Percentiles rank a stretch among this genome's conserved stretches.
These are phyloP conservation scores for Coemansia sp. DNA, from an alignment of 192 early-diverging fungal genomes.

Conservation along the genomic window DNA sequence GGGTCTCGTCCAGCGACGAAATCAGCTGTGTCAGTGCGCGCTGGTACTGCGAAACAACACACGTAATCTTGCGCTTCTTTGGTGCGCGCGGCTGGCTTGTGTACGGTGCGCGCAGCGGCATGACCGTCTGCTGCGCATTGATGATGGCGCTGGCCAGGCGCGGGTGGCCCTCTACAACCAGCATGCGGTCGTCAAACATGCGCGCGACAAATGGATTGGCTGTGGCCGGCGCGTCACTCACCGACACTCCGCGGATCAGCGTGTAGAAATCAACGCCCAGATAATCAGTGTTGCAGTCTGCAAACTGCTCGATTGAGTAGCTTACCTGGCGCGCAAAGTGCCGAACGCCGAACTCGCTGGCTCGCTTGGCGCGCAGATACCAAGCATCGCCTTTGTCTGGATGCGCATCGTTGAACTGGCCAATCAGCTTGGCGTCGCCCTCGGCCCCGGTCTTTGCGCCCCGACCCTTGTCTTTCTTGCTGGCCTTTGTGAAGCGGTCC, in stretches of 20 bases:
- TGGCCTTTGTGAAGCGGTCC: conserved; percentile 61
- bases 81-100: conserved; percentile 31
- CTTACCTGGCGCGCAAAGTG: conserved; percentile 75
- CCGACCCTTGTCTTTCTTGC: conserved; percentile 47
- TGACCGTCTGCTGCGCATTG: conserved; percentile 71
- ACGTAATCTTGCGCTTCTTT: conserved; percentile 60
- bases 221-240: conserved; percentile 52
- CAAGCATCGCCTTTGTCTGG: conserved; percentile 26
- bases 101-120: conserved; percentile 65
- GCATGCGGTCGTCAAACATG: conserved; percentile 69
- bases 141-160: conserved; percentile 74
- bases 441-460: conserved; percentile 33
- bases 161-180: conserved; percentile 83
- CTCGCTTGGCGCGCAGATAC: conserved; percentile 32
- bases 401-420: conserved; percentile 42
- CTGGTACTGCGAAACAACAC: conserved; percentile 66
- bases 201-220: conserved; percentile 72
- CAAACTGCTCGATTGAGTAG: conserved; percentile 61
- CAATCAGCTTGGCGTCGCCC: conserved; percentile 38
- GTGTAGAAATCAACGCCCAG: conserved; percentile 82
- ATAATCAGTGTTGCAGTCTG: conserved; percentile 76
- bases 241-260: conserved; percentile 70
- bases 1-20: conserved; percentile 70
- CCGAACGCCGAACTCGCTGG: conserved; percentile 69
- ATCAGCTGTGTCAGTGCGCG: conserved; percentile 68